phyloP scores from a whole-genome alignment of 1,284 basidiomycete genomes.

The Coniferiporia weirii region DNA sequence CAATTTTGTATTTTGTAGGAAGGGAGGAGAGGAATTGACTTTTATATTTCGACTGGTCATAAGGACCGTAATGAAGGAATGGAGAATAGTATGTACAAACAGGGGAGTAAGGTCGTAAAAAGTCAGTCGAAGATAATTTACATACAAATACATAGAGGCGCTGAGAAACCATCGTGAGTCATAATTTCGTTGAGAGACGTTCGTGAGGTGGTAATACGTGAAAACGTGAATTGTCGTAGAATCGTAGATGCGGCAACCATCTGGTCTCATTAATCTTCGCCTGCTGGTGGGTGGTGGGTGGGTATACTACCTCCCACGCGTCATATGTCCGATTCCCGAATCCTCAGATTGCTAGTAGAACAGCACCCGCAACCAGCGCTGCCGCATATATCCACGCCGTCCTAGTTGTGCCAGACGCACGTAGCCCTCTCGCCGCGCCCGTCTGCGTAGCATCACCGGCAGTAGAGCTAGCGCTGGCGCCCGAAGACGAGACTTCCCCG shows the following conservation, averaged over 20 bases:
- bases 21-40: no score
- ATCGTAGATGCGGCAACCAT: background rate
- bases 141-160: background rate
- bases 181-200: background rate
- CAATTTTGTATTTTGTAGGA: no score
- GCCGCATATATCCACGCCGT: background rate
- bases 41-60: no score
- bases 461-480: constrained; percentile 15
- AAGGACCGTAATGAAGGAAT: no score
- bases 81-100: no score
- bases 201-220: background rate
- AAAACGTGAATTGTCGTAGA: background rate
- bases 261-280: no score
- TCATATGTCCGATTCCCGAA: no score
- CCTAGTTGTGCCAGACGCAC: background rate
- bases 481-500: constrained; percentile 36
- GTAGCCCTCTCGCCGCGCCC: background rate
- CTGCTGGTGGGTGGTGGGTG: no score
- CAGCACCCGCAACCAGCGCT: background rate
- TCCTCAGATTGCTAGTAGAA: background rate
- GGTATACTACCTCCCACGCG: no score
- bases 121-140: no score
- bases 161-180: background rate
- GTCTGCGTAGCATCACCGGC: background rate
- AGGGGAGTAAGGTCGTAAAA: no score